Conservation (phyloP, 805 yeast species). For the Myxozyma lipomycoides region DNA sequence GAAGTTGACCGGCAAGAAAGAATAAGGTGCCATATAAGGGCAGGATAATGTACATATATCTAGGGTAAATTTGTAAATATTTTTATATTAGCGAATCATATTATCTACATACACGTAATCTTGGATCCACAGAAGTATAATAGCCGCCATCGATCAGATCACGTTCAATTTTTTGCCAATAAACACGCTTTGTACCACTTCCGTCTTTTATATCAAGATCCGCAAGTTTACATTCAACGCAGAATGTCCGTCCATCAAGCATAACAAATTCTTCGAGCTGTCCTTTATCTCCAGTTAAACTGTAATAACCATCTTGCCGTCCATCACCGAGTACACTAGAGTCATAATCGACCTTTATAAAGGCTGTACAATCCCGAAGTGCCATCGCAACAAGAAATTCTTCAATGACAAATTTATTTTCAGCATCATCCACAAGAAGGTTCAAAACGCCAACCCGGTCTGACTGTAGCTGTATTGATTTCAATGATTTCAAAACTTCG, state of each 20-base stretch:
- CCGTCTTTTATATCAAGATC: constrained; percentile 23
- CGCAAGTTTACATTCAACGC: constrained; percentile 42
- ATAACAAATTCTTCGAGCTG: not conserved
- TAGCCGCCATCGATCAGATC: constrained; percentile 21
- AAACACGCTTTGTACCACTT: constrained; percentile 38
- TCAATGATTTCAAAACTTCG: constrained; percentile 29
- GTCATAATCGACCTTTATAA: constrained; percentile 39
- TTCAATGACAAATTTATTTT: constrained; percentile 29
- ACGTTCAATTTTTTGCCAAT: constrained; percentile 48
- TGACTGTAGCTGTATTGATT: constrained; percentile 12
- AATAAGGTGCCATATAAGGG: constrained; percentile 1
- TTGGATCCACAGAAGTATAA: constrained; percentile 9
- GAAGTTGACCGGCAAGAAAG: constrained; percentile 49
- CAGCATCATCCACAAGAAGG: not conserved
- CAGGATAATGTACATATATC: not conserved
- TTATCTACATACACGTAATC: not conserved
- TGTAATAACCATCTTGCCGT: not conserved
- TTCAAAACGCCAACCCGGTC: constrained; percentile 23
- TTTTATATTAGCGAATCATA: not conserved
- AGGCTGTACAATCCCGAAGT: constrained; percentile 54
- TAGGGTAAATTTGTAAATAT: not conserved
- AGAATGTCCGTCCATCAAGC: constrained; percentile 30
- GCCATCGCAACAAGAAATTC: constrained; percentile 50
- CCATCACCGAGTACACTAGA: not conserved
- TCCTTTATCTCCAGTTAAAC: not conserved